Conservation (phyloP, 2,329 filamentous ascomycete species). For the Rutstroemia sp. region DNA sequence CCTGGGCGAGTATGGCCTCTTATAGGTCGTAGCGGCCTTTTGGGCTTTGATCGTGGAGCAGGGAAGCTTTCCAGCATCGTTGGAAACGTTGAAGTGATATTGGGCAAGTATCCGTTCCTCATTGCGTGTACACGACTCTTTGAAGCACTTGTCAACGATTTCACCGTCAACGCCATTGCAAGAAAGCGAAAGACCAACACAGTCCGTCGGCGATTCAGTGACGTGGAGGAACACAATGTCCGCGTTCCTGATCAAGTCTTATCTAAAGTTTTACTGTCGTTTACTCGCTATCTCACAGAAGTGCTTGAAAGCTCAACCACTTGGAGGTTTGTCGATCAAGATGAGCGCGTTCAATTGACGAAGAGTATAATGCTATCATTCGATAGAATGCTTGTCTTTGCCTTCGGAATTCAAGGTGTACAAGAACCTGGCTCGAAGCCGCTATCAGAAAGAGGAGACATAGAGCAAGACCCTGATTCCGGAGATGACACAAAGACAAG, state of each 20-base stretch:
- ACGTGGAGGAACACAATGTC: constrained; percentile 50
- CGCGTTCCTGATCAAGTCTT: constrained; percentile 74
- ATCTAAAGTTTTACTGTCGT: constrained; percentile 61
- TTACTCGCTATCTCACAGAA: constrained; percentile 70
- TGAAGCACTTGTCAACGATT: constrained; percentile 66
- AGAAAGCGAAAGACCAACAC: constrained; percentile 50
- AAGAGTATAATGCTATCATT: constrained; percentile 62
- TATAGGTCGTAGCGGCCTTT: constrained; percentile 70
- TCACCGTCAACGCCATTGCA: constrained; percentile 60
- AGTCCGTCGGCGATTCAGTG: constrained; percentile 38
- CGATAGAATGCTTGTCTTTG: constrained; percentile 61
- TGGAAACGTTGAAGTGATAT: constrained; percentile 72
- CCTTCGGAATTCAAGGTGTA: constrained; percentile 66
- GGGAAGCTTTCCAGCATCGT: constrained; percentile 73
- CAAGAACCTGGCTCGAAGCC: constrained; percentile 20
- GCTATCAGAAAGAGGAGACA: neutral
- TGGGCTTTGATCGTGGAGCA: constrained; percentile 66
- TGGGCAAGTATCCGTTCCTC: constrained; percentile 71
- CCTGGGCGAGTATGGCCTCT: constrained; percentile 88
- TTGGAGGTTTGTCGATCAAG: constrained; percentile 70
- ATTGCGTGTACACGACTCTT: constrained; percentile 68
- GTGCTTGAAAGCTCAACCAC: constrained; percentile 78
- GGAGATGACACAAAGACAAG: neutral
- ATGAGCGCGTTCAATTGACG: constrained; percentile 63
- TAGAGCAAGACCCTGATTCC: neutral